These are phyloP conservation scores for Diaporthe eres DNA, from an alignment of 2,329 filamentous ascomycete genomes.

Conservation along the genomic window DNA sequence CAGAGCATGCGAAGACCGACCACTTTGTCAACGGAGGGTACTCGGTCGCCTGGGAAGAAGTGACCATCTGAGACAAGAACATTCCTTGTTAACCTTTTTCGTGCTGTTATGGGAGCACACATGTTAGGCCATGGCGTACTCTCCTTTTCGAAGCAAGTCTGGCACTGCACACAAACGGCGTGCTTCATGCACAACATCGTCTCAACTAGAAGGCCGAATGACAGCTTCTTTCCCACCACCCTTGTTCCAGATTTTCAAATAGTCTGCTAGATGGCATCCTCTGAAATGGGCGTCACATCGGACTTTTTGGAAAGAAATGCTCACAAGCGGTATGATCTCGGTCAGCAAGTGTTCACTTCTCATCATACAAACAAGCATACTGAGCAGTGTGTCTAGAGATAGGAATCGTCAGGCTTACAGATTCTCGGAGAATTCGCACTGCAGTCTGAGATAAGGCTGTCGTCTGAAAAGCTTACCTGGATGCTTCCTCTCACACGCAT, in stretches of 20 bases:
- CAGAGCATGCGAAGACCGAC: neutral
- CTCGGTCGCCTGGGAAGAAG: neutral
- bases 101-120: neutral
- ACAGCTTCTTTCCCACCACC: neutral
- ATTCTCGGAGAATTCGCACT: neutral
- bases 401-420: neutral
- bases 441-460: slow-evolving; percentile 5
- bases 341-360: neutral
- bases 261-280: too few species aligned
- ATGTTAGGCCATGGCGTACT: too few species aligned
- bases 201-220: neutral
- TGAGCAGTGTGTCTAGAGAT: neutral
- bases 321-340: neutral
- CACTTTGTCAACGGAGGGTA: neutral
- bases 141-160: neutral
- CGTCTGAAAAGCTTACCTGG: neutral
- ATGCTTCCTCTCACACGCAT: neutral
- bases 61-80: neutral
- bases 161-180: neutral
- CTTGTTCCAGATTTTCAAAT: too few species aligned
- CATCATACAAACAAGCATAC: neutral
- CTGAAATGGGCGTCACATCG: neutral
- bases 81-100: neutral
- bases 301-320: neutral
- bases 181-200: neutral